Conservation (phyloP, 2,329 filamentous ascomycete genomes). For the Stromatinia cepivora region DNA sequence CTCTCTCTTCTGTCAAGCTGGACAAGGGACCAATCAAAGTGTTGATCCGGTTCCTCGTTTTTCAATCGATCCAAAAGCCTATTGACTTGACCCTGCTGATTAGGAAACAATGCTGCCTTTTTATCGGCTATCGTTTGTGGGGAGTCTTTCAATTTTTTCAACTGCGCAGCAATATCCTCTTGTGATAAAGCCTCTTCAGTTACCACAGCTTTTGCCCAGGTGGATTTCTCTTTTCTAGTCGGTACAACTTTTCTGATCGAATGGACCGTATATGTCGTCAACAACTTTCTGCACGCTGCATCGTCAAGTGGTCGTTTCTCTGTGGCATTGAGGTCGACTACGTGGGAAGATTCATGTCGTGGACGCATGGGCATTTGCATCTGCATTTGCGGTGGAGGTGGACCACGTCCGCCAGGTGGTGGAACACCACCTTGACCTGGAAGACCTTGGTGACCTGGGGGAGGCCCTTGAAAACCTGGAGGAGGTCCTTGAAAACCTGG, state of each 20-base stretch:
- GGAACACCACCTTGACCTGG: background rate
- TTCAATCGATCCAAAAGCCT: slow-evolving; percentile 36
- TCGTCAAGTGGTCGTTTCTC: slow-evolving; percentile 13
- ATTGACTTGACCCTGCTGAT: slow-evolving; percentile 37
- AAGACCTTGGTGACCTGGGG: background rate
- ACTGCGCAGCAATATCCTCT: slow-evolving; percentile 35
- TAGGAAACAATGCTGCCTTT: slow-evolving; percentile 33
- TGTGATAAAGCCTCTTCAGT: slow-evolving; percentile 35
- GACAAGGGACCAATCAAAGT: slow-evolving; percentile 38
- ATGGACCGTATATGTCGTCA: slow-evolving; percentile 30
- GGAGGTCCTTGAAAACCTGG: background rate
- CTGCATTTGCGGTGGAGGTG: slow-evolving; percentile 16
- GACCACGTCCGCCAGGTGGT: background rate
- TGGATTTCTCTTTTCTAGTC: slow-evolving; percentile 31
- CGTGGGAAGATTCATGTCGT: slow-evolving; percentile 13
- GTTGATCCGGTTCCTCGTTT: slow-evolving; percentile 30
- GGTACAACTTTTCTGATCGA: slow-evolving; percentile 35
- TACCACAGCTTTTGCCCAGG: slow-evolving; percentile 36
- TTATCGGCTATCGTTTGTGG: slow-evolving; percentile 35
- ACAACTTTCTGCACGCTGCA: slow-evolving; percentile 8
- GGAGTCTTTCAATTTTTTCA: slow-evolving; percentile 36
- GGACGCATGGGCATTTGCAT: slow-evolving; percentile 20
- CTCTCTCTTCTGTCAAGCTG: slow-evolving; percentile 34
- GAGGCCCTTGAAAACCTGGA: background rate
- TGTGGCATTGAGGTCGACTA: slow-evolving; percentile 6